A percentile compares a stretch with the other conserved stretches of the same genome.
Conservation (phyloP, 352 stramenopile genomes). For the Phytophthora foliorum region DNA sequence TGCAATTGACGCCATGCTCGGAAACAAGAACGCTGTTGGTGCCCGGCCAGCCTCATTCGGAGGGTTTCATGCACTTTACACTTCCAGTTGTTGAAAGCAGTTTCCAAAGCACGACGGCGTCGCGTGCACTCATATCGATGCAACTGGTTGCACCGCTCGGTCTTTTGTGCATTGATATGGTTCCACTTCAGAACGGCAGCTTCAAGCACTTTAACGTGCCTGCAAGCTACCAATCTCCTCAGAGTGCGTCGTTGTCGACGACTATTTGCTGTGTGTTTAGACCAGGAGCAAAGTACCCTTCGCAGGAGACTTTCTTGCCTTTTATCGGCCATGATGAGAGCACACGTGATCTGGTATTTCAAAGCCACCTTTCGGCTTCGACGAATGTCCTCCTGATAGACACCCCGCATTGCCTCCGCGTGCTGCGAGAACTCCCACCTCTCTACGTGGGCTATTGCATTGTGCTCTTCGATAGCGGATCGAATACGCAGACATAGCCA, state of each 20-base stretch:
- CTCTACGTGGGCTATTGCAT: conserved; percentile 26
- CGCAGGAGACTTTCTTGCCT: conserved; percentile 25
- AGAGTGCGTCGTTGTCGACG: conserved; percentile 11
- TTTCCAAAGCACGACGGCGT: not conserved
- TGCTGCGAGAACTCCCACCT: conserved; percentile 33
- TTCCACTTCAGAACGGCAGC: conserved; percentile 19
- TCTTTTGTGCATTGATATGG: conserved; percentile 6
- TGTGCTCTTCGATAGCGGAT: conserved; percentile 25
- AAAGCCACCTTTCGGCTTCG: conserved; percentile 29
- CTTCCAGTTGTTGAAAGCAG: conserved; percentile 24
- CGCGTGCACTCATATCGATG: conserved; percentile 7
- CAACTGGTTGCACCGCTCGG: not conserved
- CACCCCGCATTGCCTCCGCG: conserved; percentile 20
- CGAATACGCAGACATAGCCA: conserved; percentile 36
- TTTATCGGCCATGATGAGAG: conserved; percentile 38
- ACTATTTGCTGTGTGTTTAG: not conserved
- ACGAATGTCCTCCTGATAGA: conserved; percentile 21
- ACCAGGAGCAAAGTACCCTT: conserved; percentile 31
- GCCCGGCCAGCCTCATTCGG: conserved; percentile 2
- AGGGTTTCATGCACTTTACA: conserved; percentile 4
- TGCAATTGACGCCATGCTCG: conserved; percentile 17
- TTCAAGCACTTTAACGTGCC: conserved; percentile 4
- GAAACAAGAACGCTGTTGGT: conserved; percentile 26
- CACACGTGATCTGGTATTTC: conserved; percentile 49
- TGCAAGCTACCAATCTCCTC: conserved; percentile 21